Conservation (phyloP, 1,284 basidiomycete species). For the Mycosarcoma mackinlayi region DNA sequence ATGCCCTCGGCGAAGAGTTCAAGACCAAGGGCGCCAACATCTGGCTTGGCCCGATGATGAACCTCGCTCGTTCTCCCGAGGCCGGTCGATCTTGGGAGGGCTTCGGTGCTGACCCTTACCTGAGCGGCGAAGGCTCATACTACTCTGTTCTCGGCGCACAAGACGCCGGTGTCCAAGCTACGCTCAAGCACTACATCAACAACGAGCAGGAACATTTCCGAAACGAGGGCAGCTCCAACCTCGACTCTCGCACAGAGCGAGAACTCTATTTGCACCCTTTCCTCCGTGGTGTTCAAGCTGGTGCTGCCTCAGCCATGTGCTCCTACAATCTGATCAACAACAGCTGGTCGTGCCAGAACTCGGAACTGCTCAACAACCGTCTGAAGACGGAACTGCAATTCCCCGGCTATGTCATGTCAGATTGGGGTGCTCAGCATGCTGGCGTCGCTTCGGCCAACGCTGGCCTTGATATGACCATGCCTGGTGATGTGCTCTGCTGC, state of each 20-base stretch:
- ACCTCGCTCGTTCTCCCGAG: constrained; percentile 74
- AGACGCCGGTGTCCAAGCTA: constrained; percentile 62
- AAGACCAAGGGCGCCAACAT: constrained; percentile 82
- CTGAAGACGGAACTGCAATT: constrained; percentile 81
- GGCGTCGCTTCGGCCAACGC: constrained; percentile 71
- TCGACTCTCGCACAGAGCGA: constrained; percentile 81
- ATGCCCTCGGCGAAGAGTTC: constrained; percentile 81
- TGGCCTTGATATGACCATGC: constrained; percentile 76
- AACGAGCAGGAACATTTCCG: constrained; percentile 67
- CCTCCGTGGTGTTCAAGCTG: constrained; percentile 69
- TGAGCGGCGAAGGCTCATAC: constrained; percentile 60
- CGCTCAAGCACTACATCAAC: constrained; percentile 69
- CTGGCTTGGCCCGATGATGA: constrained; percentile 71
- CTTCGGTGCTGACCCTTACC: constrained; percentile 59
- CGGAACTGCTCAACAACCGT: constrained; percentile 76
- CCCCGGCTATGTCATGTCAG: constrained; percentile 75
- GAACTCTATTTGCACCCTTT: constrained; percentile 66
- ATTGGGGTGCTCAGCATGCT: constrained; percentile 57
- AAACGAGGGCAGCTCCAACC: constrained; percentile 61
- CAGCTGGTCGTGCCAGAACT: constrained; percentile 74
- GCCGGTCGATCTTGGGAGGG: constrained; percentile 85
- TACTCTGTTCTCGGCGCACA: constrained; percentile 60
- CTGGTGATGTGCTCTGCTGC: constrained; percentile 60
- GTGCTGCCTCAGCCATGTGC: constrained; percentile 70
- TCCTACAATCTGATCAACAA: constrained; percentile 73